Evolutionary conservation across 371 early-diverging fungal genomes (phyloP), one percentile per base, ranked within the genome.

Genomic region (Chytridium lagenaria): DNA sequence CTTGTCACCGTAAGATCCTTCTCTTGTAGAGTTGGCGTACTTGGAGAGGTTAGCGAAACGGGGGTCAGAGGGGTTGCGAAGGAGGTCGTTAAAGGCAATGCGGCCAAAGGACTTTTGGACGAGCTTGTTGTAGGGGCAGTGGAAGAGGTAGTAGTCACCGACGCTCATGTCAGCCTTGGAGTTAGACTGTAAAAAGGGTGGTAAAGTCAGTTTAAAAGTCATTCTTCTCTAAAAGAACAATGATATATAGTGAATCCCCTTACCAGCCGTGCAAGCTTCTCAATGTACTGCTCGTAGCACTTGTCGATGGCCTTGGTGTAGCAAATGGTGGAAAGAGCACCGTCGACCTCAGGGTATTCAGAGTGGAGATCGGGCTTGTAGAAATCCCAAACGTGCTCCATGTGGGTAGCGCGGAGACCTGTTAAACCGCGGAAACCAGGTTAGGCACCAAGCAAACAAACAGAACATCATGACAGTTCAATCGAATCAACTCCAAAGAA

Each of bases 321-420:
- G 85, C 96, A 95, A 15, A 87, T 87, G 85, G 95, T 92, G 55
- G 96, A 94, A 69, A 95, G 90, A 5, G 80, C 77, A 37, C 98
- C 99, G 80, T 99, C 96, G 40, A 99, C 96, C 50, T 91, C 91
- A 57, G 98, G 98, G 86, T 92, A 98, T 83, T 97, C 98, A 68
- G 94, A 94, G 74, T 92, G 91, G 77, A 96, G 89, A 83, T 96
- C 92, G 71, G 98, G 98, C 90, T 99, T 99, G 90, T 96, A 91
- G 77, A 99, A 99, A 81, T 99, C 99, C 84, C 93, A 98, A 61
- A 91, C 92, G 83, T 99, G 97, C 79, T 95, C 93, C 94, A 98
- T 96, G 83, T 94, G 93, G 33, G 96, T 94, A 67, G 91, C 85
- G 52, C 98, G 92, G 50, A 96, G 86, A 74, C 94, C 61, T 61